phyloP scores from a whole-genome alignment of 495 filamentous ascomycete species.

The Choiromyces venosus region DNA sequence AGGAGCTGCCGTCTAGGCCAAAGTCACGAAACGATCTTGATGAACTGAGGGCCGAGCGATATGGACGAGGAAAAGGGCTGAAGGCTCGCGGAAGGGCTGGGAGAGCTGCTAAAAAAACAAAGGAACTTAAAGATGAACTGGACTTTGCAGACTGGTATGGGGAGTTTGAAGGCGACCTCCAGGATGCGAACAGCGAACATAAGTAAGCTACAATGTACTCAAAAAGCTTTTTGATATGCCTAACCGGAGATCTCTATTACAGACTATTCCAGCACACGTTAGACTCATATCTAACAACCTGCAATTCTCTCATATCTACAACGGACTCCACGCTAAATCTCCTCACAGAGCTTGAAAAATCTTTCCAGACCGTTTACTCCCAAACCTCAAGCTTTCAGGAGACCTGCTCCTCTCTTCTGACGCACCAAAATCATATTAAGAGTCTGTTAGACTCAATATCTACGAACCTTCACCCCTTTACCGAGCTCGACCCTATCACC shows the following conservation, averaged over 20 bases:
- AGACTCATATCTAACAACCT: conserved; percentile 76
- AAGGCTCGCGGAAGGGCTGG: conserved; percentile 7
- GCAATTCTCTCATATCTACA: conserved; percentile 65
- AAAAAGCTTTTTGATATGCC: neutral
- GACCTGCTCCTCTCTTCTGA: conserved; percentile 78
- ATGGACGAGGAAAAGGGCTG: conserved; percentile 33
- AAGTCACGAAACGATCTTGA: conserved; percentile 48
- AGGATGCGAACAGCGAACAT: conserved; percentile 81
- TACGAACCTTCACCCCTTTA: conserved; percentile 82
- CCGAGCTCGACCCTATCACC: conserved; percentile 84
- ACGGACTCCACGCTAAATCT: conserved; percentile 67
- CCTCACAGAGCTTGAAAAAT: conserved; percentile 68
- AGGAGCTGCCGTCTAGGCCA: conserved; percentile 25
- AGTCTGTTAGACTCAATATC: conserved; percentile 73
- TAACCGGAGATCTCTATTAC: conserved; percentile 7
- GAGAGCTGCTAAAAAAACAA: conserved; percentile 2
- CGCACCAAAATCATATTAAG: conserved; percentile 69
- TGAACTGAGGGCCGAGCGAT: conserved; percentile 44
- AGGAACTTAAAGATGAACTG: conserved; percentile 48
- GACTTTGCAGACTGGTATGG: conserved; percentile 61
- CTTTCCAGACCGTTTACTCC: conserved; percentile 76
- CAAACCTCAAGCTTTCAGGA: conserved; percentile 88
- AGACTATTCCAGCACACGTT: conserved; percentile 42
- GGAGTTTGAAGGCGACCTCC: conserved; percentile 58
- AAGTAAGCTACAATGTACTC: conserved; percentile 51